Evolutionary conservation across 331 rosid genomes (phyloP).

Genomic region (Acacia concinna): DNA sequence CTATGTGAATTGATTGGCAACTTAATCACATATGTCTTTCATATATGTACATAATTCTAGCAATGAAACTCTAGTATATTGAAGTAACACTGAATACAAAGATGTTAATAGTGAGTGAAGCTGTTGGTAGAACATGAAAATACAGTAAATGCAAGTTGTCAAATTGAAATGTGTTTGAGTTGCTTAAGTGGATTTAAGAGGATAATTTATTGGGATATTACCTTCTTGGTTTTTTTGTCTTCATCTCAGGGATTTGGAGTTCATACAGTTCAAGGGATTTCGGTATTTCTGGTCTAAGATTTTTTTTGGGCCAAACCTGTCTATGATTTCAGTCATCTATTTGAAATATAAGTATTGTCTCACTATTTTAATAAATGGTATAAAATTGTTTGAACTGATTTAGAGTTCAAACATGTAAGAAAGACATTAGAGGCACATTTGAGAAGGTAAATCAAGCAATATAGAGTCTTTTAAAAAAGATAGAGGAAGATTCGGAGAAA

Average conservation of each 20-base stretch:
- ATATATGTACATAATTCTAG: background rate
- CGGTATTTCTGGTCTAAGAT: background rate
- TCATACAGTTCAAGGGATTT: background rate
- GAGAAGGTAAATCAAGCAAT: background rate
- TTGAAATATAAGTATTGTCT: background rate
- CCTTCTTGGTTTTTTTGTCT: background rate
- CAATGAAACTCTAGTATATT: background rate
- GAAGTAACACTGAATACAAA: background rate
- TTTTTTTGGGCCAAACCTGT: background rate
- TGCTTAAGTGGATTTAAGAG: background rate
- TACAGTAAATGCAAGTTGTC: background rate
- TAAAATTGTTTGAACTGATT: no score
- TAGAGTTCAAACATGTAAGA: no score
- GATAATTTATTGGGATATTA: no score
- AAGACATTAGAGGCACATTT: no score
- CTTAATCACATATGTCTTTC: background rate
- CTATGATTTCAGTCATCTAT: background rate
- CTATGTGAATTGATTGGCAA: background rate
- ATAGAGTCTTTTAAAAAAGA: no score
- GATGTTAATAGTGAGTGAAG: background rate
- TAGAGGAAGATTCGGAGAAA: no score
- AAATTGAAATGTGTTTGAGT: background rate
- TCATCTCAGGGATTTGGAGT: background rate
- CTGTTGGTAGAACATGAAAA: background rate
- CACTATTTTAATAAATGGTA: no score